A percentile compares a stretch with the other conserved stretches of the same genome.
Conservation (phyloP, 2,329 filamentous ascomycete species). For the Diaporthe citriasiana region DNA sequence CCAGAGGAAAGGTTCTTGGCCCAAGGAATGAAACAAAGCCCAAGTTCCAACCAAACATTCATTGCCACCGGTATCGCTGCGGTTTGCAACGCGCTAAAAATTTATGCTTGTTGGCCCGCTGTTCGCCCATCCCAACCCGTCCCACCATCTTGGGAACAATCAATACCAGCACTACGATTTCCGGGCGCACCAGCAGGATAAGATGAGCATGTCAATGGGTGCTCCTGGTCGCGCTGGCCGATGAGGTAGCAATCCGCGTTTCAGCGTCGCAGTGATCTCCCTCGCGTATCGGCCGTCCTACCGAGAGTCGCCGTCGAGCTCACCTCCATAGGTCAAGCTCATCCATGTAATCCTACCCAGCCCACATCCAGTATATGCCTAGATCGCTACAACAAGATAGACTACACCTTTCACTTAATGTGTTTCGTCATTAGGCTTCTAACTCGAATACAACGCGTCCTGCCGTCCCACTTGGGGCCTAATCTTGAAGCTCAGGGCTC, state of each 20-base stretch:
- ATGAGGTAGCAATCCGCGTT: slow-evolving; percentile 28
- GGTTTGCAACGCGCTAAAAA: slow-evolving; percentile 10
- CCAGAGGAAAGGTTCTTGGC: not conserved
- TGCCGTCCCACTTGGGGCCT: not conserved
- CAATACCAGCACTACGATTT: not conserved
- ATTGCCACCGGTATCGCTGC: not conserved
- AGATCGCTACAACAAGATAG: not conserved
- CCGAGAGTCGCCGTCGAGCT: not conserved
- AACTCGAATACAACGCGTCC: not conserved
- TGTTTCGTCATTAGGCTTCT: not conserved
- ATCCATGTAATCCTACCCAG: not conserved
- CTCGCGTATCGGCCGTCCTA: slow-evolving; percentile 15
- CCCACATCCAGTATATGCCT: not conserved
- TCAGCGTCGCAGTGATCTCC: slow-evolving; percentile 30
- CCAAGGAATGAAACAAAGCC: slow-evolving; percentile 2
- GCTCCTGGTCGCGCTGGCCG: slow-evolving; percentile 1
- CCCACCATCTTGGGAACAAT: not conserved
- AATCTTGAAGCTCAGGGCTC: not conserved
- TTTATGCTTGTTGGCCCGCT: slow-evolving; percentile 11
- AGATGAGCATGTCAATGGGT: not conserved
- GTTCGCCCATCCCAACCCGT: not conserved
- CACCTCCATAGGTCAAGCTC: not conserved
- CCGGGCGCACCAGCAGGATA: not conserved
- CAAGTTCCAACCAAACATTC: not conserved
- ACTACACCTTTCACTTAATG: not conserved